Conservation (phyloP, 805 yeast species). For the Sugiyamaella americana region DNA sequence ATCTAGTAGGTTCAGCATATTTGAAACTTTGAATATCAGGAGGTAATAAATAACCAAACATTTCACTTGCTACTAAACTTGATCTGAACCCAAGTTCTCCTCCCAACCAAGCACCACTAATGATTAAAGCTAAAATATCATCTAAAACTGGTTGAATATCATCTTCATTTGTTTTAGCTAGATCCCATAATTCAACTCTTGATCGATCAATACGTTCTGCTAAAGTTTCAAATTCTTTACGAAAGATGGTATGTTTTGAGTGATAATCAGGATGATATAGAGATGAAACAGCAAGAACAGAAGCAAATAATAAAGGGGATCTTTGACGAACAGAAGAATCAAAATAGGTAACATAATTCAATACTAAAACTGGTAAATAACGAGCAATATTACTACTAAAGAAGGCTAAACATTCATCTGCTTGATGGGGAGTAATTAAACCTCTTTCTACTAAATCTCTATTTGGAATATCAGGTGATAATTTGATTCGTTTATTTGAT, state of each 20-base stretch:
- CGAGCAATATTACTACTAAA: conserved; percentile 16
- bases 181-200: not conserved
- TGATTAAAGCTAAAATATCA: conserved; percentile 14
- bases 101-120: conserved; percentile 23
- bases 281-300: conserved; percentile 19
- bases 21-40: conserved; percentile 2
- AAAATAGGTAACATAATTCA: conserved; percentile 17
- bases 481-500: not conserved
- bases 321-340: conserved; percentile 8
- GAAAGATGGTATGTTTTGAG: conserved; percentile 12
- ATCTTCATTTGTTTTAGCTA: not conserved
- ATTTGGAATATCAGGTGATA: not conserved
- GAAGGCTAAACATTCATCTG: conserved; percentile 15
- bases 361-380: conserved; percentile 20
- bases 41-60: conserved; percentile 17
- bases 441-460: conserved; percentile 3
- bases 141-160: conserved; percentile 2
- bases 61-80: conserved; percentile 17
- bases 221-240: conserved; percentile 12
- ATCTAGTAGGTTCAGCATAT: not conserved
- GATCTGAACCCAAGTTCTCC: conserved; percentile 21
- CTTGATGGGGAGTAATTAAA: conserved; percentile 2
- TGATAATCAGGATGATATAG: conserved; percentile 16
- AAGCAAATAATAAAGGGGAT: conserved; percentile 16
- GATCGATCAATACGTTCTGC: conserved; percentile 5